Base-by-base conservation (phyloP, 192 early-diverging fungal genomes). In the Gaertneriomyces semiglobifer region DNA sequence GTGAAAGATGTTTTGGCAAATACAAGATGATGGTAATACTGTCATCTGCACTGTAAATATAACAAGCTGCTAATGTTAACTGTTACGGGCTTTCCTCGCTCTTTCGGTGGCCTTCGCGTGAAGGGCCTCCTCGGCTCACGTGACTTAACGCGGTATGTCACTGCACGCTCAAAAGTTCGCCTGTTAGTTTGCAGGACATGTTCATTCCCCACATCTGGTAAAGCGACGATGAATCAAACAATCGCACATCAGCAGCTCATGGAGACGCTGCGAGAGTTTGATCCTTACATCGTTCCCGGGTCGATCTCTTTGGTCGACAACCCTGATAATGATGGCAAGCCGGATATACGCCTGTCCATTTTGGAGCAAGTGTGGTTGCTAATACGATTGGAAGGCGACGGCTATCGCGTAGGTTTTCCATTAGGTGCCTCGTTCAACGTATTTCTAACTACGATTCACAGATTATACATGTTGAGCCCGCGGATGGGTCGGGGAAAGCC, bases 331-430 rank as follows among this genome's bases (percentile, higher is more conserved):
- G 14, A 16, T 3, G 20, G 39, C 12, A 38, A 39, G 39, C 55
- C 14, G 39, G 19, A 9, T 25, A 5, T 57, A 14, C 14, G 39
- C 5, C 39, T 57, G 33, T 57, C 6, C 33, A 14, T 57, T 14
- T 8, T 57, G 55, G 55, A 57, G 39, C 20, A 39, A 5, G 55
- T 57, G 20, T 57, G 55, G 55, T 39, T 57, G 5, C 4, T 25
- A 12, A 57, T 57, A 16, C 16, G 33, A 12, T 38, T 57, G 14
- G 14, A 5, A 5, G 55, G 39, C 39, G 12, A 33, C 14, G 55
- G 55, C 5, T 57, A 50, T 50, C 48, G 48, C 2, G 18, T 18
- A 50, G 11, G 48, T 18, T n/a, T 50, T 2, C 11, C 0, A 50
- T 3, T 12, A 50, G 48, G 0, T 52, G 6, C n/a, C 50, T n/a